Conservation (phyloP, 495 filamentous ascomycete species). For the Penicillium bovifimosum region DNA sequence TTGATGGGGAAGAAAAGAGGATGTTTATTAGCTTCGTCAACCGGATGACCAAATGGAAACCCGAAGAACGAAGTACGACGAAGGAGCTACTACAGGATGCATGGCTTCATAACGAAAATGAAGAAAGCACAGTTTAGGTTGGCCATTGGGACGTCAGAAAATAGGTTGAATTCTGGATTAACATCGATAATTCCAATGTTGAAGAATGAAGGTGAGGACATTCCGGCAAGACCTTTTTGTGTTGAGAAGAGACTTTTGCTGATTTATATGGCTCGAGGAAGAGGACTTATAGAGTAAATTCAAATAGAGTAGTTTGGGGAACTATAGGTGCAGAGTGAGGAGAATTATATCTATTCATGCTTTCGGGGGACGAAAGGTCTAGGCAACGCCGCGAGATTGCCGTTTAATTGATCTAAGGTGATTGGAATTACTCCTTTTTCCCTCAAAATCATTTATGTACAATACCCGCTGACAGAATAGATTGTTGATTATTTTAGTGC, state of each 20-base stretch:
- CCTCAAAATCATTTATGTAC: background rate
- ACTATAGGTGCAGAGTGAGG: background rate
- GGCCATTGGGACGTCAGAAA: too few relatives aligned
- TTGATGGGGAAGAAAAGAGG: constrained; percentile 25
- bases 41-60: constrained; percentile 30
- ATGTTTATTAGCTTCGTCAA: constrained; percentile 29
- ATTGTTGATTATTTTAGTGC: background rate
- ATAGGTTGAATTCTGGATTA: too few relatives aligned
- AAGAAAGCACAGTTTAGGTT: too few relatives aligned
- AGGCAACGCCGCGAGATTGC: background rate
- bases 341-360: background rate
- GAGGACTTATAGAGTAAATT: too few relatives aligned
- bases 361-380: background rate
- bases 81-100: constrained; percentile 28
- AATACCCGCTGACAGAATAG: background rate
- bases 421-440: background rate
- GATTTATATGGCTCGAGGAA: background rate
- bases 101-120: constrained; percentile 22
- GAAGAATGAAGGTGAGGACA: background rate
- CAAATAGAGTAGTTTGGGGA: background rate
- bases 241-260: background rate
- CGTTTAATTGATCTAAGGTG: too few relatives aligned
- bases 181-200: background rate
- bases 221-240: background rate
- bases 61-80: constrained; percentile 31